Percentiles rank a stretch among this genome's conserved stretches.
Evolutionary conservation across 2,329 filamentous ascomycete species (phyloP).

Genomic region (Stromatinia cepivora): DNA sequence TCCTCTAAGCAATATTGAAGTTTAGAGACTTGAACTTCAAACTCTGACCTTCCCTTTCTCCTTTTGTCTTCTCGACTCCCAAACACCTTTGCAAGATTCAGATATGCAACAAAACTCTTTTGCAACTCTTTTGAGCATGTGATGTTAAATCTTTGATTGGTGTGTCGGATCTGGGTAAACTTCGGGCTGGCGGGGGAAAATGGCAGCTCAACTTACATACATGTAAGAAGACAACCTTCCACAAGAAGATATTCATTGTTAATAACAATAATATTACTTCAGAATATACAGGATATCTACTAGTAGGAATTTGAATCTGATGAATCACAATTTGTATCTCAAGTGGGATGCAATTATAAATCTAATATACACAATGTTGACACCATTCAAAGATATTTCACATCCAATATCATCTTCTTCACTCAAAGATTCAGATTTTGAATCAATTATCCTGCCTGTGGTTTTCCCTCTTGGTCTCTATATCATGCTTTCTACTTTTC

Average conservation of each 20-base stretch:
- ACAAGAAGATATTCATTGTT: background rate
- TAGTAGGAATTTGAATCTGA: background rate
- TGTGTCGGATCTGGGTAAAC: background rate
- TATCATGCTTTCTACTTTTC: background rate
- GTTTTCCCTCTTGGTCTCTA: background rate
- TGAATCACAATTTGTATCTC: constrained; percentile 11
- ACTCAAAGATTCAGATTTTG: constrained; percentile 1
- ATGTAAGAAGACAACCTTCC: background rate
- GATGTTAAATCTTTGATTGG: background rate
- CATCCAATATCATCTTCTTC: background rate
- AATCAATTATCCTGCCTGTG: background rate
- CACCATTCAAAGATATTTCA: background rate
- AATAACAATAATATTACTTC: background rate
- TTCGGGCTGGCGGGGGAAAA: background rate
- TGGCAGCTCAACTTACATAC: background rate
- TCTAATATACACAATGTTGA: background rate
- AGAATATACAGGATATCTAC: background rate
- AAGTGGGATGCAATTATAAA: constrained; percentile 2
- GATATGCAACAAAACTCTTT: background rate
- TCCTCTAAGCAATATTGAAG: background rate
- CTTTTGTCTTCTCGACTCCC: too few species aligned
- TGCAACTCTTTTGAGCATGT: background rate
- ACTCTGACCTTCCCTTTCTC: too few species aligned
- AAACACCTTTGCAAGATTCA: background rate
- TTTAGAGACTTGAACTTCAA: too few species aligned